Conservation (phyloP, 371 early-diverging fungal species). For the Nosema muscidifuracis region DNA sequence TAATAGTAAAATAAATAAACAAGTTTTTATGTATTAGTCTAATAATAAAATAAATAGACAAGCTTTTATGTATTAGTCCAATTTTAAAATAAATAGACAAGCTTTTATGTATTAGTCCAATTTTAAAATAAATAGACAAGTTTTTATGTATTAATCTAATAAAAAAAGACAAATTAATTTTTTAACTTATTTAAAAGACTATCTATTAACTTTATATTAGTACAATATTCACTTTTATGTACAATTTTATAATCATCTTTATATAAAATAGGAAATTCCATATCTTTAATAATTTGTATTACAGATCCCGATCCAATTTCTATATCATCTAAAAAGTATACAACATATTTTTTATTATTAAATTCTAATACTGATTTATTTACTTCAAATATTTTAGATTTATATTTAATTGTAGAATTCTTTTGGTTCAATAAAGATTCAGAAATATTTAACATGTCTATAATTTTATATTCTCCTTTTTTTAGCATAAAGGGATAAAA, state of each 20-base stretch:
- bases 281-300: not conserved
- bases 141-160: not conserved
- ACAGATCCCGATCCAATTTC: slow-evolving; percentile 10
- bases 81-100: no score
- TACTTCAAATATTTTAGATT: not conserved
- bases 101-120: no score
- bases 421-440: not conserved
- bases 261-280: not conserved
- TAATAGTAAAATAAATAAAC: not conserved
- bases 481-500: not conserved
- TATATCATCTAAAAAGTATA: slow-evolving; percentile 32
- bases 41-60: not conserved
- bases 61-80: not conserved
- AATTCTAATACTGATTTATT: slow-evolving; percentile 17
- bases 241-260: slow-evolving; percentile 6
- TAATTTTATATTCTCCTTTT: slow-evolving; percentile 15
- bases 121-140: not conserved
- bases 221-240: slow-evolving; percentile 1
- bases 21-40: not conserved
- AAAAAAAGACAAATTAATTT: no score
- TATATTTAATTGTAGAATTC: not conserved
- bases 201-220: slow-evolving; percentile 14
- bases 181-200: not conserved
- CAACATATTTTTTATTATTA: not conserved
- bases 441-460: slow-evolving; percentile 15